Base-by-base conservation (phyloP, 371 early-diverging fungal genomes). In the Mucor mucedo region DNA sequence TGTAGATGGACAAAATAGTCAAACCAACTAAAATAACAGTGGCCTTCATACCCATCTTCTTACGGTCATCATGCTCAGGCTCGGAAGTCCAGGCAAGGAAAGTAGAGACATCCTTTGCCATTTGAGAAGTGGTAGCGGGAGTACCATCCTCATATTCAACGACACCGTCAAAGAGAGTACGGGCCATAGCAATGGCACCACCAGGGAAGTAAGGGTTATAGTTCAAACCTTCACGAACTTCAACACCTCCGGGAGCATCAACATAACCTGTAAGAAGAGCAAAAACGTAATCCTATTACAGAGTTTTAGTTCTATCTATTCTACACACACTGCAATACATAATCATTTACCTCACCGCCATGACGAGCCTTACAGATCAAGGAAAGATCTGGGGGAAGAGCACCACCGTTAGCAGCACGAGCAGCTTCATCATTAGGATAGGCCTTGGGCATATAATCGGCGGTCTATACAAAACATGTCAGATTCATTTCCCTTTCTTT, bases 121-220 rank as follows among this genome's bases (percentile, higher is more conserved):
- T 92, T 84, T 98, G 98, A 29, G 97, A 95, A 40, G 98, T 90
- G 32, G 94, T 97, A 72, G 96, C 96, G 56, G 97, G 96, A 11
- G 98, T 97, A 39, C 86, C 98, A 75, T 98, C 98, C 66, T 98
- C 98, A 72, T 93, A 98, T 68, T 98, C 98, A 39, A 97, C 95
- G 44, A 96, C 80, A 56, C 93, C 98, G 68, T 98, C 98, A 79
- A 89, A 97, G 44, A 98, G 72, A 58, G 89, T 84, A 71, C 93
- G 93, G 48, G 98, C 98, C 98, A 98, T 98, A 70, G 92, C 89
- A 83, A 98, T 98, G 62, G 98, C 94, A 69, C 98, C 98, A 66
- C 98, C 98, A 29, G 97, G 98, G 94, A 98, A 98, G 87, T 98
- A 98, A 44, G 96, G 95, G 87, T 98, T 98, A 84, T 95, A 97